Percentiles rank a stretch among this genome's conserved stretches.
These are phyloP conservation scores for Tulasnella calospora DNA, from an alignment of 768 basidiomycete species.

Conservation along the genomic window DNA sequence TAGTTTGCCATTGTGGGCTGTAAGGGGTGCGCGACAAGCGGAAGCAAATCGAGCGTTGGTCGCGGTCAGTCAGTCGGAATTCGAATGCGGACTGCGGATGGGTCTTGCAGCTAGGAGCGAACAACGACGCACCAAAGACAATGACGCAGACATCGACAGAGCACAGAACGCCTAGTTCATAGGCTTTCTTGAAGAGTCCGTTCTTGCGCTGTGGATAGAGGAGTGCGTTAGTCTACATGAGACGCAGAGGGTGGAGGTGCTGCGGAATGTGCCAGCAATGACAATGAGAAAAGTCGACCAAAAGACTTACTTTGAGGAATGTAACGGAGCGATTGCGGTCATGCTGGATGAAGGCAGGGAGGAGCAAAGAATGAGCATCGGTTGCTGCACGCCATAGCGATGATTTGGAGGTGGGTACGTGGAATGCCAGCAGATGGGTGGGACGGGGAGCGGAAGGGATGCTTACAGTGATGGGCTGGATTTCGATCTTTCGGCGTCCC, in stretches of 20 bases:
- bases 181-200: conserved; percentile 86
- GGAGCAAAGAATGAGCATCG: conserved; percentile 2
- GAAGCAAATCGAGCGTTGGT: conserved; percentile 43
- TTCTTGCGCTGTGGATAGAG: conserved; percentile 64
- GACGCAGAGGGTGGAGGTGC: not conserved
- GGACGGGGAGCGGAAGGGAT: not conserved
- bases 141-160: conserved; percentile 85
- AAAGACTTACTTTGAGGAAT: conserved; percentile 68
- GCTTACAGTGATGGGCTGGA: conserved; percentile 72
- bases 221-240: not conserved
- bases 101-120: not conserved
- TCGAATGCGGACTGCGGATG: not conserved
- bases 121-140: conserved; percentile 58
- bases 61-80: conserved; percentile 4
- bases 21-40: conserved; percentile 17
- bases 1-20: conserved; percentile 73
- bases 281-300: not conserved
- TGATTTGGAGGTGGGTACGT: not conserved
- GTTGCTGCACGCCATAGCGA: not conserved
- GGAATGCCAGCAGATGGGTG: not conserved
- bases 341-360: conserved; percentile 49
- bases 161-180: conserved; percentile 85
- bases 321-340: conserved; percentile 88
- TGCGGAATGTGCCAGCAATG: conserved; percentile 15
- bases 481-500: conserved; percentile 79